Base-by-base conservation (phyloP, 2,329 filamentous ascomycete species). In the Colletotrichum salicis region DNA sequence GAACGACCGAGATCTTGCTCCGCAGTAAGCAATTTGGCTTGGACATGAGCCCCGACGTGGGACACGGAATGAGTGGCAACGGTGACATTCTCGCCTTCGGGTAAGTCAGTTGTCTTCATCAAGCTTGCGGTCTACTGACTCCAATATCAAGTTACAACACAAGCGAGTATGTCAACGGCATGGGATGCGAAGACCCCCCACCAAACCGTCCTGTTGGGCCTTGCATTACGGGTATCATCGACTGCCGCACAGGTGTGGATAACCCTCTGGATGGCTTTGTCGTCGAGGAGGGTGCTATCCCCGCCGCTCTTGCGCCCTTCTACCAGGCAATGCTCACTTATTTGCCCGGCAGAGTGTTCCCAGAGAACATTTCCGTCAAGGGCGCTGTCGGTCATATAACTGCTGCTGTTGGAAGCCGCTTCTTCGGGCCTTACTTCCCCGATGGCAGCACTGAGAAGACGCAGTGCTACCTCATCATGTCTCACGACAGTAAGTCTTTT, bases 11-110 rank as follows among this genome's bases (percentile, higher is more conserved):
- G 78, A 92, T 92, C 59, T 79, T 92, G 35, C 84, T 92, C 10
- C 82, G 89, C 54, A 91, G 89, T 75, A 89, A 86, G 76, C 83
- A 87, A 62, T 84, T 88, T 76, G 90, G 91, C 0, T 78, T 93
- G 7, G 75, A 80, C 0, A 86, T 90, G 82, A 92, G 90, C 75
- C 81, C 86, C 7, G 82, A 84, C 56, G 82, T 92, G 7, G 90
- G 90, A 2, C 84, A 85, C 64, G 86, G 86, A 62, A 91, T 91
- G 86, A 90, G 88, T 74, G 90, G 90, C 3, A 93, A 93, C 75
- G 90, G 91, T 2, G 90, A 92, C 74, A 89, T 92, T 74, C 77
- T 92, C n/a, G 87, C 86, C 2, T 92, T 92, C 77, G 90, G 88
- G 83, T 87, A 78, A 78, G 83, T 76, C n/a, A 67, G 12, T 19